A percentile compares a stretch with the other conserved stretches of the same genome.
These are phyloP conservation scores for Fusarium nygamai DNA, from an alignment of 2,329 filamentous ascomycete species.

Conservation along the genomic window DNA sequence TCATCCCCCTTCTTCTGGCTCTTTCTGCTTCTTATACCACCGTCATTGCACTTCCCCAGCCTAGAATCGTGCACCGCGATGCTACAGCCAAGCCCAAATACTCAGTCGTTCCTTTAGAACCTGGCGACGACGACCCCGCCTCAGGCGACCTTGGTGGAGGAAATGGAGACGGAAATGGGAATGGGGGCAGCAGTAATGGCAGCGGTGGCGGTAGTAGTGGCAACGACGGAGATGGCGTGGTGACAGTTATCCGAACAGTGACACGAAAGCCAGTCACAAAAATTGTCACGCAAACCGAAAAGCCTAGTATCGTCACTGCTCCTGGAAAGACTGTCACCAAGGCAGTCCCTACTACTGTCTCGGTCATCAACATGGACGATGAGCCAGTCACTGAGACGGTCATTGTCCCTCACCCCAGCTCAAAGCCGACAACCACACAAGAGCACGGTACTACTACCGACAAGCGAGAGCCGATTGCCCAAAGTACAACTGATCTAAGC, in stretches of 20 bases:
- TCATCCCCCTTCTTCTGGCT: constrained; percentile 44
- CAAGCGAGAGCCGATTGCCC: background rate
- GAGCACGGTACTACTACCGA: background rate
- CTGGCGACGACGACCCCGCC: constrained; percentile 40
- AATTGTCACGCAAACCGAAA: constrained; percentile 41
- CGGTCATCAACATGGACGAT: constrained; percentile 44
- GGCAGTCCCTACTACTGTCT: constrained; percentile 45
- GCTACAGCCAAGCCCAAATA: constrained; percentile 47
- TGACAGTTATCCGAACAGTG: constrained; percentile 51
- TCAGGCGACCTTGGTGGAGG: constrained; percentile 34
- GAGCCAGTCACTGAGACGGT: constrained; percentile 40
- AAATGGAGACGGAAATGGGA: constrained; percentile 18
- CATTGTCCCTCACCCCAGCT: constrained; percentile 35
- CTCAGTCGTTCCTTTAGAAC: constrained; percentile 53
- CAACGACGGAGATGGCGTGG: constrained; percentile 30
- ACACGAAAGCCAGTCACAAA: constrained; percentile 43
- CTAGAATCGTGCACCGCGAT: constrained; percentile 38
- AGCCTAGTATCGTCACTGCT: constrained; percentile 43
- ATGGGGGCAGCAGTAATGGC: constrained; percentile 17
- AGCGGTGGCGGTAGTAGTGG: constrained; percentile 22
- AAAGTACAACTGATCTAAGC: constrained; percentile 1
- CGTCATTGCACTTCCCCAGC: constrained; percentile 44
- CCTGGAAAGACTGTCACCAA: constrained; percentile 43
- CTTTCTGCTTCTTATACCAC: constrained; percentile 44
- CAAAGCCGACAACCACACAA: constrained; percentile 1